A percentile compares a stretch with the other conserved stretches of the same genome.
phyloP scores from a whole-genome alignment of 1,284 basidiomycete species.

The Xerocomus amazonicus region DNA sequence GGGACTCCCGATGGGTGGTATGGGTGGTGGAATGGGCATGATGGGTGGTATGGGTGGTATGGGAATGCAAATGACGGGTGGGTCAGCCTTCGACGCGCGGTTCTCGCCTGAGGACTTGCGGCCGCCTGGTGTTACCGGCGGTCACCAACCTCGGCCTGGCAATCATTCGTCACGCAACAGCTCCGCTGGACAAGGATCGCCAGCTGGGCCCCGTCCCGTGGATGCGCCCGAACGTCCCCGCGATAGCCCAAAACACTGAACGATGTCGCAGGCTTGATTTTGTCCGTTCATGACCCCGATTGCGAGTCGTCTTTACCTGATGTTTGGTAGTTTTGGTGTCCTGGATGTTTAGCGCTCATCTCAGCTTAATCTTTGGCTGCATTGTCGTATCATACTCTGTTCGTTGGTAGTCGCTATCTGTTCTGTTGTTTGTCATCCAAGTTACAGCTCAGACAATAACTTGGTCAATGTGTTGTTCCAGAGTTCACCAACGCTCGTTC shows the following conservation, averaged over 20 bases:
- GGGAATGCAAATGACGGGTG: conserved; percentile 59
- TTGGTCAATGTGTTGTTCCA: neutral
- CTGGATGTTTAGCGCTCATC: conserved; percentile 14
- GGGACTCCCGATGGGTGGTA: conserved; percentile 36
- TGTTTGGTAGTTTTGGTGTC: conserved; percentile 12
- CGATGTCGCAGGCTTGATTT: conserved; percentile 4
- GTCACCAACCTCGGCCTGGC: conserved; percentile 25
- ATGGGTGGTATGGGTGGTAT: conserved; percentile 35
- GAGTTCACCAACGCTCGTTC: neutral
- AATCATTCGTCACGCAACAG: conserved; percentile 34
- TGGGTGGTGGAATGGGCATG: conserved; percentile 38
- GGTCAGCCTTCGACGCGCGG: conserved; percentile 47
- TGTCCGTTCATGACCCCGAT: conserved; percentile 13
- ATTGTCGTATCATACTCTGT: conserved; percentile 11
- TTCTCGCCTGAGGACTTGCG: conserved; percentile 39
- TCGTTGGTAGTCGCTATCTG: neutral
- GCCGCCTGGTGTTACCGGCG: conserved; percentile 35
- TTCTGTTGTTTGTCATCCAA: conserved; percentile 7
- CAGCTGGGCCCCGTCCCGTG: conserved; percentile 32
- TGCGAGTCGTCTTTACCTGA: conserved; percentile 13
- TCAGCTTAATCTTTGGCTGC: conserved; percentile 17
- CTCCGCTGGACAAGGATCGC: conserved; percentile 32
- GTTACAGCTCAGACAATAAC: no score
- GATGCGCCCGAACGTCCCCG: conserved; percentile 24
- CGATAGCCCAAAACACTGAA: conserved; percentile 28